These are phyloP conservation scores for Aureobasidium subglaciale DNA, from an alignment of 2,329 filamentous ascomycete species.

Conservation along the genomic window DNA sequence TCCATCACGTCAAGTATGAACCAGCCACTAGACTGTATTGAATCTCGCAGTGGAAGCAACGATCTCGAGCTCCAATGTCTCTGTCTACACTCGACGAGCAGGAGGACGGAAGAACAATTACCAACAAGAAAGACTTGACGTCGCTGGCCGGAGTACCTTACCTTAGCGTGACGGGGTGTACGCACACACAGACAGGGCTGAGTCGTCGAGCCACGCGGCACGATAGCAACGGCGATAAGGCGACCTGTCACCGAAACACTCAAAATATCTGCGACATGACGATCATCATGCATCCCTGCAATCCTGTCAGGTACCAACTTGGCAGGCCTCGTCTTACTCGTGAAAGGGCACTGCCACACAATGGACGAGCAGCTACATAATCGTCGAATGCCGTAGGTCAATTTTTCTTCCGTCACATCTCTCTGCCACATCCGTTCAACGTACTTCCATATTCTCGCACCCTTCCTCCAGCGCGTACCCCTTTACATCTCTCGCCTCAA, in stretches of 20 bases:
- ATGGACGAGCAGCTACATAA: not conserved
- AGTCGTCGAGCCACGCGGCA: slow-evolving; percentile 4
- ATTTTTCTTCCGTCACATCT: not conserved
- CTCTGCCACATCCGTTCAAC: not conserved
- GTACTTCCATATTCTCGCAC: not conserved
- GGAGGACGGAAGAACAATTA: too few relatives aligned
- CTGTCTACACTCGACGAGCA: too few relatives aligned
- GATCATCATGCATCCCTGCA: slow-evolving; percentile 9
- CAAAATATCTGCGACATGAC: slow-evolving; percentile 8
- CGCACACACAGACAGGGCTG: not conserved
- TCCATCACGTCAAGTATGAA: too few relatives aligned
- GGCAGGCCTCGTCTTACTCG: not conserved
- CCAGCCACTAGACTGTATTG: too few relatives aligned
- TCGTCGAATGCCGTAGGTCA: not conserved
- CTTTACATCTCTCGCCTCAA: not conserved
- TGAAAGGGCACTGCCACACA: slow-evolving; percentile 7
- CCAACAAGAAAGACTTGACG: too few relatives aligned
- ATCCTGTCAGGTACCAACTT: not conserved
- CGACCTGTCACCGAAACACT: not conserved
- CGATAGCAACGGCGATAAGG: slow-evolving; percentile 8
- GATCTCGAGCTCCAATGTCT: too few relatives aligned
- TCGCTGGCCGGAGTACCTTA: too few relatives aligned
- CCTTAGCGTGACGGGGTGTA: not conserved
- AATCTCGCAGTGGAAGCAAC: too few relatives aligned
- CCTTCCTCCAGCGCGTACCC: not conserved